These are phyloP conservation scores for Sclerotinia minor DNA, from an alignment of 2,329 filamentous ascomycete genomes.

Conservation along the genomic window DNA sequence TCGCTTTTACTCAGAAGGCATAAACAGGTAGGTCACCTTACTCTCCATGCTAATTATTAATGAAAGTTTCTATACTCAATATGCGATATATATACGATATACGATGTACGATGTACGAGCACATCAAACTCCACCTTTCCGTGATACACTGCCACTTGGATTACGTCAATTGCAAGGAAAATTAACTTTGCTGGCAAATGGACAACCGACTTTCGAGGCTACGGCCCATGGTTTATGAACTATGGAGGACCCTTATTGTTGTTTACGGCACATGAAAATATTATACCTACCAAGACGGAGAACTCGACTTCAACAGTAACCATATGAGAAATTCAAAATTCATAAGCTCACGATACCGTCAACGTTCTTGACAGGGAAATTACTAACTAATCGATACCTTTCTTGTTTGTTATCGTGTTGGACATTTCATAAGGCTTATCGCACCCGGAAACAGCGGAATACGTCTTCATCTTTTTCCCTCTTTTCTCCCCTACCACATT, in stretches of 20 bases:
- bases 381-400: no score
- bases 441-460: constrained; percentile 20
- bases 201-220: constrained; percentile 8
- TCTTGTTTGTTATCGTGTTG: background rate
- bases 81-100: no score
- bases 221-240: background rate
- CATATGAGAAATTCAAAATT: background rate
- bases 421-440: constrained; percentile 20
- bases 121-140: background rate
- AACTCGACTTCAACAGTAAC: background rate
- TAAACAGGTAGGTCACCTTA: background rate
- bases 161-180: constrained; percentile 17
- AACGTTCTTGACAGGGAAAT: background rate
- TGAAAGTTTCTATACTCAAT: background rate
- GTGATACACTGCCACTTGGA: constrained; percentile 15
- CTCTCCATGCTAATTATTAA: background rate
- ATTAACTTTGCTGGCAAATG: constrained; percentile 19
- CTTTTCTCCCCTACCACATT: constrained; percentile 17
- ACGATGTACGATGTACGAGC: no score
- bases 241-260: background rate
- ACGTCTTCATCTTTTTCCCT: constrained; percentile 5
- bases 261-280: background rate
- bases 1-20: background rate
- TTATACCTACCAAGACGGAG: background rate
- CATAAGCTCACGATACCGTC: background rate